Percentiles rank a stretch among this genome's conserved stretches.
phyloP scores from a whole-genome alignment of 1,139 yeast genomes.

The Taiozyma onychis region DNA sequence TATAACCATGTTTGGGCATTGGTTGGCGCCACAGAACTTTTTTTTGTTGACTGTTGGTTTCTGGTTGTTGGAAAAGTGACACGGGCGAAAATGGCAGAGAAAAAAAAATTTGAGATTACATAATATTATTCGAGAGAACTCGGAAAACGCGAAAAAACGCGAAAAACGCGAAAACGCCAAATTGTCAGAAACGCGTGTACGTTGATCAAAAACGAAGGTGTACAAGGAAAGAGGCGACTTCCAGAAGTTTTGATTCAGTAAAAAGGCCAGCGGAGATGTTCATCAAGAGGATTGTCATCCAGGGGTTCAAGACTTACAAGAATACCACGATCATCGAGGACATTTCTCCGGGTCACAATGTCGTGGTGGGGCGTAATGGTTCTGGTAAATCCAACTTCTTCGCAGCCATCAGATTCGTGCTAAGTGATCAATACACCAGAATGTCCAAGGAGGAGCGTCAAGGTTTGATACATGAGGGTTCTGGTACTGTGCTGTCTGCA shows the following conservation, averaged over 20 bases:
- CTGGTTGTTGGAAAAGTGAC: background rate
- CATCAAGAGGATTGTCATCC: conserved; percentile 56
- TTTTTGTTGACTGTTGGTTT: conserved; percentile 1
- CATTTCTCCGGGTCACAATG: conserved; percentile 79
- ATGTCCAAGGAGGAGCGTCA: conserved; percentile 88
- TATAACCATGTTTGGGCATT: background rate
- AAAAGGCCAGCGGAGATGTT: conserved; percentile 24
- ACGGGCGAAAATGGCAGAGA: background rate
- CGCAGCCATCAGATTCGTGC: conserved; percentile 89
- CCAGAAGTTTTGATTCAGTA: background rate
- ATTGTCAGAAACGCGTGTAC: background rate
- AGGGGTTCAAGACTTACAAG: conserved; percentile 93
- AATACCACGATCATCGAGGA: conserved; percentile 74
- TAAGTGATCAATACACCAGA: conserved; percentile 86
- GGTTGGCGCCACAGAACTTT: background rate
- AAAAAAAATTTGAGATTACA: background rate
- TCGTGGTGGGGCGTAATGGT: conserved; percentile 93
- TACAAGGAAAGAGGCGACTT: background rate
- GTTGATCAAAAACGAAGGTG: background rate
- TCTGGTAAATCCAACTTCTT: conserved; percentile 96
- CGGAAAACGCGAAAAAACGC: conserved; percentile 6
- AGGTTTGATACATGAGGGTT: conserved; percentile 83
- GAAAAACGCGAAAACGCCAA: conserved; percentile 7
- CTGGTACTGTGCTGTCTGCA: conserved; percentile 90
- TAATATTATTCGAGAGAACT: background rate